These are phyloP conservation scores for Symbiodinium pilosum DNA, from an alignment of 73 alveolate species.

Conservation along the genomic window DNA sequence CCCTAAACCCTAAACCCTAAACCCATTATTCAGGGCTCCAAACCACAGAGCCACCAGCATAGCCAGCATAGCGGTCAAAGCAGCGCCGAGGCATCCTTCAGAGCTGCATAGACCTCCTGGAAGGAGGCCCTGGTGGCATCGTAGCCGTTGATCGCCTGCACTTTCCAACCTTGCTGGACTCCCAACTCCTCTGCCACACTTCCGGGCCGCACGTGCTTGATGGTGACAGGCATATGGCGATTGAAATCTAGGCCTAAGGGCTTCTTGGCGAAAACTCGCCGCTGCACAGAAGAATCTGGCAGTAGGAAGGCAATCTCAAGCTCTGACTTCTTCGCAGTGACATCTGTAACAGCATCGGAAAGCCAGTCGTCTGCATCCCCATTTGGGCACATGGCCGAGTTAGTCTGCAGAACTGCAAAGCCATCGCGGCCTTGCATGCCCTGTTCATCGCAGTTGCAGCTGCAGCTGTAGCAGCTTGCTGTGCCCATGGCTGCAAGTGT, in stretches of 20 bases:
- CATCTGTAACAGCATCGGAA: conserved; percentile 18
- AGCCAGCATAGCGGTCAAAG: not conserved
- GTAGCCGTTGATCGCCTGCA: conserved; percentile 44
- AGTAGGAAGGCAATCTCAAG: conserved; percentile 28
- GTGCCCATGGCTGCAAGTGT: conserved; percentile 41
- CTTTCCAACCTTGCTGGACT: conserved; percentile 51
- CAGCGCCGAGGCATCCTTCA: conserved; percentile 49
- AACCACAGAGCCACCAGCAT: not conserved
- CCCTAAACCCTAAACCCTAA: no score
- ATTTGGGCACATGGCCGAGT: conserved; percentile 38
- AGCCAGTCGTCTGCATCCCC: conserved; percentile 35
- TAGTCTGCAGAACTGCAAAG: conserved; percentile 33
- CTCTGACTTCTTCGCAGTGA: not conserved
- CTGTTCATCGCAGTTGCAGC: conserved; percentile 59
- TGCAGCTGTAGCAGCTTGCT: conserved; percentile 24
- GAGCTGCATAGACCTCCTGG: conserved; percentile 46
- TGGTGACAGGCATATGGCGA: conserved; percentile 60
- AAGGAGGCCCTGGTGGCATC: conserved; percentile 29
- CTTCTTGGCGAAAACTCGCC: not conserved
- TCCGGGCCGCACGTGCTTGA: conserved; percentile 70
- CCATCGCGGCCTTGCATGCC: conserved; percentile 2
- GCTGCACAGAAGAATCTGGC: conserved; percentile 14
- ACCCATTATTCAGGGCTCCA: no score
- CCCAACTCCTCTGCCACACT: conserved; percentile 57
- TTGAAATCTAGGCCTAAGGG: conserved; percentile 89